Base-by-base conservation (phyloP, 768 basidiomycete species). In the Mycena maculata region DNA sequence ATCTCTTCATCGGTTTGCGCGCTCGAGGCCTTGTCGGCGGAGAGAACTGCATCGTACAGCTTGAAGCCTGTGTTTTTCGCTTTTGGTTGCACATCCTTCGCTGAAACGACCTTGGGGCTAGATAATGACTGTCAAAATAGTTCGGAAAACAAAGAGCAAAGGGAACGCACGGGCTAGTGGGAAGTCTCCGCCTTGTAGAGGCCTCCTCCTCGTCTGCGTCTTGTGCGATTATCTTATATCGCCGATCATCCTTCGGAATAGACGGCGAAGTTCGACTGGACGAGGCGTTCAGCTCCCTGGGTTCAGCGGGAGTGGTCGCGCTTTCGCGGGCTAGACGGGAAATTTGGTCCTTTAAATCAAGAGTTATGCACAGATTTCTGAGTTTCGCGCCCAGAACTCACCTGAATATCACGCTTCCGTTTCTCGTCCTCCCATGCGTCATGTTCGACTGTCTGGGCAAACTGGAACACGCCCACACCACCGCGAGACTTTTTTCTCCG, bases 401-500 rank as follows among this genome's bases (percentile, higher is more conserved):
- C 93, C 83, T 92, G 87, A 20, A 94, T 84, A 42, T 83, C 86
- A 72, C 85, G 85, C 70, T 87, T 84, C 56, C 80, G 76, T 65
- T 80, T 76, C 49, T 84, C 86, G 74, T 92, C 87, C 45, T 90
- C 82, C 92, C 91, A 94, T 31, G 82, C 87, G 36, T 83, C 84
- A 28, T 84, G 80, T 69, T 94, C 93, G 22, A 94, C 88, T 0
- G 93, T 94, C 72, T 90, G 89, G 0, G 91, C 92, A 76, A 92
- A 93, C 75, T 93, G 89, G 71, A 94, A 94, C 28, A 94, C 85
- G 45, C 89, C 89, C 30, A 79, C 75, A 27, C 82, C 82, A 18
- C 82, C 81, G 11, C 87, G 84, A 5, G 88, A 83, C 74, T 88
- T 92, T 79, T 92, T 93, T 63, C 87, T 79, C 33, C 84, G 86